phyloP scores from a whole-genome alignment of 352 stramenopile species.

The Peronospora farinosa region DNA sequence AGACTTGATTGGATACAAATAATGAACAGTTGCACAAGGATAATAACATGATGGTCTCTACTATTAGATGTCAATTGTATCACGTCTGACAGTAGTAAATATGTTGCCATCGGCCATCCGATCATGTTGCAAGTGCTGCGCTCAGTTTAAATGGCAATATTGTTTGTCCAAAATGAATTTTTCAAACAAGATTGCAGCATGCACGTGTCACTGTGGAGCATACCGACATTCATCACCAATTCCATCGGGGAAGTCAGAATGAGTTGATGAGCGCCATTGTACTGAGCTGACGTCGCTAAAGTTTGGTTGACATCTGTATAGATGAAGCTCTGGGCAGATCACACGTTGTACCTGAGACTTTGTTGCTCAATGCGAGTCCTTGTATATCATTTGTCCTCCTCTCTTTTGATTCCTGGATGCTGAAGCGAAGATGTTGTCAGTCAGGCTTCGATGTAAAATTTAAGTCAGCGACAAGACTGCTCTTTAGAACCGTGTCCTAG shows the following conservation, averaged over 20 bases:
- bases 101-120: no score
- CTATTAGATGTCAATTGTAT: no score
- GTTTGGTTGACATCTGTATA: background rate
- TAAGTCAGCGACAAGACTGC: slow-evolving; percentile 24
- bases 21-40: no score
- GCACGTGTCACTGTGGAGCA: slow-evolving; percentile 4
- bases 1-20: background rate
- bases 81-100: no score
- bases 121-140: no score
- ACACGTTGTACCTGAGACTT: slow-evolving; percentile 8
- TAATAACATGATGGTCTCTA: no score
- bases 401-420: slow-evolving; percentile 45
- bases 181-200: background rate
- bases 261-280: background rate
- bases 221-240: slow-evolving; percentile 43
- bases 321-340: slow-evolving; percentile 8
- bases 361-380: slow-evolving; percentile 27
- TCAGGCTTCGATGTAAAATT: slow-evolving; percentile 23
- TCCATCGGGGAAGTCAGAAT: slow-evolving; percentile 35
- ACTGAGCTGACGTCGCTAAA: background rate
- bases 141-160: no score
- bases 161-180: no score
- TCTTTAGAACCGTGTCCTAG: slow-evolving; percentile 52
- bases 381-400: slow-evolving; percentile 38
- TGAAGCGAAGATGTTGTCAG: slow-evolving; percentile 44